These are phyloP conservation scores for Thielaviopsis populi DNA, from an alignment of 2,329 filamentous ascomycete genomes.

Conservation along the genomic window DNA sequence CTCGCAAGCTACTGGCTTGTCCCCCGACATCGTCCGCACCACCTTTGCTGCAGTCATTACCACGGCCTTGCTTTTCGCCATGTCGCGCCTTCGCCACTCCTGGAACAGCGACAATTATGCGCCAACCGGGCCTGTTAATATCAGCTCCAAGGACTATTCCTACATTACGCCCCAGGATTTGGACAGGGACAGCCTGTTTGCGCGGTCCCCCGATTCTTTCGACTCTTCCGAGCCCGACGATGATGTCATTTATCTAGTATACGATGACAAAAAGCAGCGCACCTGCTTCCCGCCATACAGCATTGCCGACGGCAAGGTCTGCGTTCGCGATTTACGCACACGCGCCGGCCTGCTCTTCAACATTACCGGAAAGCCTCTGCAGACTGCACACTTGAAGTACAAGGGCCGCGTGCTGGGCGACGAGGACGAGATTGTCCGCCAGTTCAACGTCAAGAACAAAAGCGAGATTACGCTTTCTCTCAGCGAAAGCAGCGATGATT, in stretches of 20 bases:
- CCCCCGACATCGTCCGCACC: slow-evolving; percentile 32
- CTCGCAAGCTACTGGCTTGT: slow-evolving; percentile 35
- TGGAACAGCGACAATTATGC: slow-evolving; percentile 26
- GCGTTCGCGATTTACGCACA: slow-evolving; percentile 49
- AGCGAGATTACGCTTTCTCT: slow-evolving; percentile 38
- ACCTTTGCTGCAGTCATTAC: slow-evolving; percentile 35
- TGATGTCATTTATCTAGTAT: slow-evolving; percentile 10
- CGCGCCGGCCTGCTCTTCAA: slow-evolving; percentile 54
- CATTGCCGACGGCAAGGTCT: slow-evolving; percentile 58
- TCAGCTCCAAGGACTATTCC: slow-evolving; percentile 63
- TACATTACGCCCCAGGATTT: slow-evolving; percentile 73
- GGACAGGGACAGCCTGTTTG: slow-evolving; percentile 26
- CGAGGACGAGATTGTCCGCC: slow-evolving; percentile 31
- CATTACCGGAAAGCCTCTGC: slow-evolving; percentile 50
- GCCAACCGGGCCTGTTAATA: slow-evolving; percentile 31
- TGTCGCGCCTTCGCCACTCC: slow-evolving; percentile 41
- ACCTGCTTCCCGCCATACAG: slow-evolving; percentile 51
- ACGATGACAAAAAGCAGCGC: slow-evolving; percentile 5
- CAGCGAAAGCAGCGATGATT: background rate
- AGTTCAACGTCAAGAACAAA: slow-evolving; percentile 47
- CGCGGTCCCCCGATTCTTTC: slow-evolving; percentile 11
- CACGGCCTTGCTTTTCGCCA: slow-evolving; percentile 23
- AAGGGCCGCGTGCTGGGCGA: slow-evolving; percentile 40
- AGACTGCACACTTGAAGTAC: slow-evolving; percentile 46
- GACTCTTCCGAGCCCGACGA: slow-evolving; percentile 4